A percentile compares a stretch with the other conserved stretches of the same genome.
These are phyloP conservation scores for Chloranthus sessilifolius DNA, from an alignment of 164 flowering plant species.

Conservation along the genomic window DNA sequence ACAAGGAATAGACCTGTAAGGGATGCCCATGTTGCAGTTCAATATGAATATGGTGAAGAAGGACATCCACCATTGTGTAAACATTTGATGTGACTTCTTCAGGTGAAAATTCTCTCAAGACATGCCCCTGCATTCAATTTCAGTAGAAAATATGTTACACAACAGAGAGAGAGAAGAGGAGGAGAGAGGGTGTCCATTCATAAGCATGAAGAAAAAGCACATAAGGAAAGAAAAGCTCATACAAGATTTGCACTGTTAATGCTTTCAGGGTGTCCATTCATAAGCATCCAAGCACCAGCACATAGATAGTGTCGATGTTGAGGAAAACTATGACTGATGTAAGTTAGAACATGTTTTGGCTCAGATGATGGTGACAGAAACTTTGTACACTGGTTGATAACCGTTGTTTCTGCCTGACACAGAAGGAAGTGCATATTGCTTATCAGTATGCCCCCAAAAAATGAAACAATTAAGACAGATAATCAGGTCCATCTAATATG, in stretches of 20 bases:
- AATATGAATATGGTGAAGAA: conserved; percentile 81
- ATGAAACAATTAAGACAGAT: no score
- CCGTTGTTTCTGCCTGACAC: conserved; percentile 87
- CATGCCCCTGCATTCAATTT: conserved; percentile 54
- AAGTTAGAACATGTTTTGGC: conserved; percentile 71
- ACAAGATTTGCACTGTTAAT: conserved; percentile 85
- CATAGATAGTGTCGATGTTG: conserved; percentile 82
- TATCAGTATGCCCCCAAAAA: no score
- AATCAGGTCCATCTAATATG: no score
- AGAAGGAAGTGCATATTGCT: conserved; percentile 10
- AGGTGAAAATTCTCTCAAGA: conserved; percentile 84
- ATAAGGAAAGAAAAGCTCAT: conserved; percentile 10
- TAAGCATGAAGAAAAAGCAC: not conserved
- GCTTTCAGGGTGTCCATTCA: conserved; percentile 87
- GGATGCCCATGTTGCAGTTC: conserved; percentile 85
- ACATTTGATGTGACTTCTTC: conserved; percentile 97
- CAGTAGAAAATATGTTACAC: no score
- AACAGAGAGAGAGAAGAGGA: not conserved
- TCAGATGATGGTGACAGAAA: conserved; percentile 94
- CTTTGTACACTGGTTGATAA: conserved; percentile 82
- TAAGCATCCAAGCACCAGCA: conserved; percentile 97
- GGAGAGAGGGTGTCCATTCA: no score
- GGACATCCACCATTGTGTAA: conserved; percentile 94
- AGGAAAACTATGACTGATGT: conserved; percentile 83
- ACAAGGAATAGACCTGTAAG: conserved; percentile 47